Conservation (phyloP, 805 yeast species). For the Teunomyces stri region DNA sequence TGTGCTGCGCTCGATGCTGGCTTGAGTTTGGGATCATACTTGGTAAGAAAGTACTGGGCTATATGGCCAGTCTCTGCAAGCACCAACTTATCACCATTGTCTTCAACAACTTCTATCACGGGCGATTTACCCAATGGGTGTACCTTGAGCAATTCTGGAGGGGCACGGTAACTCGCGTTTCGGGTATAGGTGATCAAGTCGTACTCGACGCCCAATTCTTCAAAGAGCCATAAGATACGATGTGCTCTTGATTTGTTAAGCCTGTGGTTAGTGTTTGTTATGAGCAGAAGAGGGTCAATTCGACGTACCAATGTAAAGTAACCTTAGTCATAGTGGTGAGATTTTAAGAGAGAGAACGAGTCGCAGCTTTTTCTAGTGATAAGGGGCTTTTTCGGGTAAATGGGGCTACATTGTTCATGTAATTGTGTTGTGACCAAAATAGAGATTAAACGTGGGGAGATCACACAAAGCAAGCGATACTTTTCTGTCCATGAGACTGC, state of each 20-base stretch:
- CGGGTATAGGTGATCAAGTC: slow-evolving; percentile 32
- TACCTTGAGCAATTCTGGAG: slow-evolving; percentile 26
- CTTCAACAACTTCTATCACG: slow-evolving; percentile 26
- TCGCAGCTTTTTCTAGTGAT: background rate
- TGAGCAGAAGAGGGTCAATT: background rate
- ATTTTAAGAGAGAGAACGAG: background rate
- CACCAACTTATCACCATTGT: slow-evolving; percentile 11
- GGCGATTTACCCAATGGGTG: slow-evolving; percentile 41
- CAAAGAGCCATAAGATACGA: slow-evolving; percentile 38
- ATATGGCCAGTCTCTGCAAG: slow-evolving; percentile 62
- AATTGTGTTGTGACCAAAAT: no score
- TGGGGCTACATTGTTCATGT: no score
- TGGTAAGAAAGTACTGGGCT: slow-evolving; percentile 46
- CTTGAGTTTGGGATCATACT: slow-evolving; percentile 42
- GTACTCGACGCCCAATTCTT: slow-evolving; percentile 31
- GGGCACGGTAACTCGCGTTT: slow-evolving; percentile 27
- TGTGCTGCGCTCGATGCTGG: slow-evolving; percentile 39
- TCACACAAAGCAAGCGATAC: no score
- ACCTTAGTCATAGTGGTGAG: slow-evolving; percentile 6
- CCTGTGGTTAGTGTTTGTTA: slow-evolving; percentile 14
- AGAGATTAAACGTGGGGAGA: no score
- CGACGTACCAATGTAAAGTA: slow-evolving; percentile 24
- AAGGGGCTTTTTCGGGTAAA: background rate
- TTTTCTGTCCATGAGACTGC: no score
- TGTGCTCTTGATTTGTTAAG: slow-evolving; percentile 35